Conservation (phyloP, 1,284 basidiomycete genomes). For the Golubevia pallescens region DNA sequence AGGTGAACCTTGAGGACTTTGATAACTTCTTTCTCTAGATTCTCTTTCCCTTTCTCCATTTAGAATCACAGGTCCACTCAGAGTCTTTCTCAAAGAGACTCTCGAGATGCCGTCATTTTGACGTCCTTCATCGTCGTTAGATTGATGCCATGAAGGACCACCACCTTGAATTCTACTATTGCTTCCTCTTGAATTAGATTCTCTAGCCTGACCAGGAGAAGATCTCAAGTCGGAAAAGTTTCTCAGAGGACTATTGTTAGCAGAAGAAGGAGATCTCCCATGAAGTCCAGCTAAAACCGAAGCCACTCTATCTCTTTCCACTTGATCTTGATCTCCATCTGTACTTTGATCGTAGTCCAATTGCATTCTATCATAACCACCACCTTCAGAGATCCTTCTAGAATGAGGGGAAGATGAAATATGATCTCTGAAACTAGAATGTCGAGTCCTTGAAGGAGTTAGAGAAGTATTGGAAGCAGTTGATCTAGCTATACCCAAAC, state of each 20-base stretch:
- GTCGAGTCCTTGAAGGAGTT: slow-evolving; percentile 25
- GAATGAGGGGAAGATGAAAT: not conserved
- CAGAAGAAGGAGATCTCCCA: not conserved
- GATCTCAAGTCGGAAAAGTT: not conserved
- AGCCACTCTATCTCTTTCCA: slow-evolving; percentile 29
- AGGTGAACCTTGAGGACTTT: not conserved
- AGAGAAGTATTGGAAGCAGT: slow-evolving; percentile 10
- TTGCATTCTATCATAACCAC: not conserved
- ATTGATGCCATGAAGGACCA: not conserved
- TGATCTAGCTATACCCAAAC: slow-evolving; percentile 22
- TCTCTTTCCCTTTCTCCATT: not conserved
- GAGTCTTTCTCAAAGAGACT: not conserved
- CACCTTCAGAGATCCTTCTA: not conserved
- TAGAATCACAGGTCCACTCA: not conserved
- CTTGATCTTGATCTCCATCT: slow-evolving; percentile 21
- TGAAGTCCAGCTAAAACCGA: not conserved
- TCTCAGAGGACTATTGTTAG: not conserved
- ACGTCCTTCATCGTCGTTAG: not conserved
- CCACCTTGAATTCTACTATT: not conserved
- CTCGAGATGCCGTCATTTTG: not conserved
- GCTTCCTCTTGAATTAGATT: not conserved
- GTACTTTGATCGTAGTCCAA: not conserved
- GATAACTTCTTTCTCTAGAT: not conserved
- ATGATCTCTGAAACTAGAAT: slow-evolving; percentile 15
- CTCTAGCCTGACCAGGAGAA: not conserved